Base-by-base conservation (phyloP, 1,284 basidiomycete genomes). In the Rhodotorula sp. region DNA sequence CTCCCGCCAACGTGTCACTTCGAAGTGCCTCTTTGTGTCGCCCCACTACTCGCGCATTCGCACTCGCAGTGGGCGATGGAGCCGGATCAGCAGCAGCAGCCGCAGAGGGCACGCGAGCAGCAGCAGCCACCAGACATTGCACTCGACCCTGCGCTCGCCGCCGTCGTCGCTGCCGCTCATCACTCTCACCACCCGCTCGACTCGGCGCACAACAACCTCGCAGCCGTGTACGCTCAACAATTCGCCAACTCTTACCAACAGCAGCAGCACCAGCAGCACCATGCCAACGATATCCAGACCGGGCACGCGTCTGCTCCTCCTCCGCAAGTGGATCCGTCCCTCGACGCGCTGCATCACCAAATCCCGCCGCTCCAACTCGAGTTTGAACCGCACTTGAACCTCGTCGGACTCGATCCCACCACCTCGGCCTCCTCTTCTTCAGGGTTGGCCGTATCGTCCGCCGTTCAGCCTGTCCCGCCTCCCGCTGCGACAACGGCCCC, bases 71-170 rank as follows among this genome's bases (percentile, higher is more conserved):
- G 8, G 3, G 23, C 21, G 7, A 23, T 54, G 23, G 52, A 15
- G 23, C 52, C 5, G 54, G 16, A 16, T 16, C 23, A 26, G 54
- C 29, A 31, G 57, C 57, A 58, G 20, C 26, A n/a, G 26, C 57
- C 39, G 29, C 57, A 31, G 29, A 29, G n/a, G 29, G 8, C 29
- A 39, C 59, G 26, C 34, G 14, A n/a, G 26, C 57, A 20, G 29
- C 7, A 20, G 39, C 10, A 20, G 29, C 7, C 21, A n/a, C 10
- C 49, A 5, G 21, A 31, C 62, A 21, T 57, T 46, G 43, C 46
- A 21, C 62, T 64, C 23, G 62, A 64, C 46, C 62, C 62, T 4
- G 52, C 62, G 5, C 63, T 64, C 63, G 63, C 63, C 8, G 46
- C 54, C 31, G 34, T 52, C 43, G 39, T 43, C 5, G 46, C 62